Evolutionary conservation across 139 green algal genomes (phyloP), one percentile per base, ranked within the genome.

Genomic region (Desmodesmus armatus): DNA sequence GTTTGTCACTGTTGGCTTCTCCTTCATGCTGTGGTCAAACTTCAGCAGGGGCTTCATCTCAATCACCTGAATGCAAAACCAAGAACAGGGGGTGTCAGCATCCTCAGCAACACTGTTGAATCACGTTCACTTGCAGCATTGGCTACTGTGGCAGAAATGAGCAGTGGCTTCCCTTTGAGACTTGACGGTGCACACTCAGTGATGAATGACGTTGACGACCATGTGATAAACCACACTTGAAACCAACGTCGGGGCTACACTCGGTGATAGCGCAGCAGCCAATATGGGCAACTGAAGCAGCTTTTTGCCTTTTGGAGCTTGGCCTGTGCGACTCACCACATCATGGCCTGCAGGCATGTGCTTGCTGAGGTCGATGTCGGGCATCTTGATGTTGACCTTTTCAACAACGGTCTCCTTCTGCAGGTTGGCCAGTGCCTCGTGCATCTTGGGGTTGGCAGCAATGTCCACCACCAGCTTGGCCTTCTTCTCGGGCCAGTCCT

Each of bases 321-420:
- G n/a, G n/a, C n/a, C n/a, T n/a, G n/a, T n/a, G n/a, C n/a, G n/a
- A n/a, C n/a, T n/a, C n/a, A 51, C 37, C 27, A 75, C 67, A 51
- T 75, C 67, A 7, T 35, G 67, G 17, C 0, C n/a, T 33, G 44
- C 72, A 6, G 60, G 60, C 17, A 67, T 51, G 21, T 31, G 23
- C 51, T 82, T 82, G 51, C 35, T 41, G 35, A 82, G 75, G 53
- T 82, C 75, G 13, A 82, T 82, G 21, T 70, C 44, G 51, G 75
- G 75, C 75, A 82, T 69, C 7, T 51, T 51, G 11, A 63, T 53
- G 47, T 71, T 39, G 29, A 80, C 72, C 75, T 82, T 60, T 41
- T n/a, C n/a, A n/a, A n/a, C n/a, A n/a, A n/a, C n/a, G n/a, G 63
- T 17, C 11, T 25, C 58, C 58, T 66, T 25, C 58, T 19, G 51